Percentiles rank a stretch among this genome's conserved stretches.
These are phyloP conservation scores for Mallotus nudiflorus DNA, from an alignment of 345 rosid genomes.

Conservation along the genomic window DNA sequence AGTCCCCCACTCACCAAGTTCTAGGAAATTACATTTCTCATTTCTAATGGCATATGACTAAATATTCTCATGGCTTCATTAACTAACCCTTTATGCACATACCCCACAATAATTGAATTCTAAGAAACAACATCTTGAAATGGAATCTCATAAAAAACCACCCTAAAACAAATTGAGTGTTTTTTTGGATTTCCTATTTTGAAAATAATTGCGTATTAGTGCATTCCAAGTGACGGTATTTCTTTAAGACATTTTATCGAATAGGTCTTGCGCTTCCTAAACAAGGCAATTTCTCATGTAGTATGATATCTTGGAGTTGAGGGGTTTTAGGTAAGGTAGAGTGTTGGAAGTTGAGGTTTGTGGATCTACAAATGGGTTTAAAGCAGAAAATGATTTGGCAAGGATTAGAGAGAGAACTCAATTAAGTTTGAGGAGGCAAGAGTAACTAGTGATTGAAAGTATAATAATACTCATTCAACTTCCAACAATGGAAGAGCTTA, in stretches of 20 bases:
- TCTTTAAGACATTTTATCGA: constrained; percentile 39
- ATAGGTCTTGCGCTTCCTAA: constrained; percentile 36
- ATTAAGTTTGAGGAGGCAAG: constrained; percentile 10
- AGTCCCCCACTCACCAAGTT: constrained; percentile 43
- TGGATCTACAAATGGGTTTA: constrained; percentile 12
- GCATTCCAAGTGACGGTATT: constrained; percentile 44
- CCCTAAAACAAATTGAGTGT: constrained; percentile 31
- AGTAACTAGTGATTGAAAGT: neutral
- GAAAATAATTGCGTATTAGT: constrained; percentile 42
- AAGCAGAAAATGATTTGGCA: constrained; percentile 16
- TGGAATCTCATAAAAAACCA: constrained; percentile 35
- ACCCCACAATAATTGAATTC: constrained; percentile 46
- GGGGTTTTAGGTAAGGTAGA: constrained; percentile 28
- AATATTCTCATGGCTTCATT: constrained; percentile 36
- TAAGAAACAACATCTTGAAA: constrained; percentile 39
- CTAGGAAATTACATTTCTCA: constrained; percentile 44
- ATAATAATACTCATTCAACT: constrained; percentile 5
- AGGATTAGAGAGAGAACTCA: constrained; percentile 1
- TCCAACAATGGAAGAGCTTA: too few relatives aligned
- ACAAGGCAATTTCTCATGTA: constrained; percentile 32
- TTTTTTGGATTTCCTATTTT: constrained; percentile 28
- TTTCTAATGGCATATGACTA: constrained; percentile 22
- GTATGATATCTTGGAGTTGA: constrained; percentile 23
- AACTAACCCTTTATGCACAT: constrained; percentile 30
- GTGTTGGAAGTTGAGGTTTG: constrained; percentile 2